phyloP scores from a whole-genome alignment of 495 filamentous ascomycete species.

The Zalerion maritima region DNA sequence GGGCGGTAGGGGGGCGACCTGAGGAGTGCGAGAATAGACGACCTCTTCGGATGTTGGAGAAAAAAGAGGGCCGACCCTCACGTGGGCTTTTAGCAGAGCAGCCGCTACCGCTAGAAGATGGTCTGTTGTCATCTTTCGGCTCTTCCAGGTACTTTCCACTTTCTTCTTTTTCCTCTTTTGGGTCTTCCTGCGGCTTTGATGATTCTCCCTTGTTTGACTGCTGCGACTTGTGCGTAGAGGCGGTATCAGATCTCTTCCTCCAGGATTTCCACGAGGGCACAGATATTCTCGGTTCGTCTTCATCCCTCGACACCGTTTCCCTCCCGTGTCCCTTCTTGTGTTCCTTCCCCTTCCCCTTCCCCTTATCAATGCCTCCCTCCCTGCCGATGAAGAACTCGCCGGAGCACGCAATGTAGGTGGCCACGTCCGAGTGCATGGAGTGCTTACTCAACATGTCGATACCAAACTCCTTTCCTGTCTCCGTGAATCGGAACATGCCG shows the following conservation, averaged over 20 bases:
- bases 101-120: too few species aligned
- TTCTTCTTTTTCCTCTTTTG: too few species aligned
- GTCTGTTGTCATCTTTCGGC: too few species aligned
- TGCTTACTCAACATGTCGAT: constrained; percentile 88
- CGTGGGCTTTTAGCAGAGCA: too few species aligned
- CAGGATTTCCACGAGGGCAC: too few species aligned
- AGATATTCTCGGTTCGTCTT: constrained; percentile 10
- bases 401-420: constrained; percentile 75
- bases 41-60: too few species aligned
- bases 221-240: constrained; percentile 14
- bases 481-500: constrained; percentile 72
- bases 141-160: constrained; percentile 19
- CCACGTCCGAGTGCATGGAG: constrained; percentile 86
- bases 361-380: constrained; percentile 27
- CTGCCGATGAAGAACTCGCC: constrained; percentile 87
- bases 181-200: constrained; percentile 20
- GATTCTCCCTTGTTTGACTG: constrained; percentile 12
- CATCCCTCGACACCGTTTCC: constrained; percentile 8
- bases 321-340: too few species aligned
- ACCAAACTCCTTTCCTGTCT: constrained; percentile 88
- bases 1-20: too few species aligned
- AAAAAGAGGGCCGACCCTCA: too few species aligned
- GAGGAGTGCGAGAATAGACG: too few species aligned
- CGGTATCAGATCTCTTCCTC: too few species aligned
- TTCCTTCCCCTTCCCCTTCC: not conserved